These are phyloP conservation scores for Trichoderma orchidacearum DNA, from an alignment of 495 filamentous ascomycete genomes.

Conservation along the genomic window DNA sequence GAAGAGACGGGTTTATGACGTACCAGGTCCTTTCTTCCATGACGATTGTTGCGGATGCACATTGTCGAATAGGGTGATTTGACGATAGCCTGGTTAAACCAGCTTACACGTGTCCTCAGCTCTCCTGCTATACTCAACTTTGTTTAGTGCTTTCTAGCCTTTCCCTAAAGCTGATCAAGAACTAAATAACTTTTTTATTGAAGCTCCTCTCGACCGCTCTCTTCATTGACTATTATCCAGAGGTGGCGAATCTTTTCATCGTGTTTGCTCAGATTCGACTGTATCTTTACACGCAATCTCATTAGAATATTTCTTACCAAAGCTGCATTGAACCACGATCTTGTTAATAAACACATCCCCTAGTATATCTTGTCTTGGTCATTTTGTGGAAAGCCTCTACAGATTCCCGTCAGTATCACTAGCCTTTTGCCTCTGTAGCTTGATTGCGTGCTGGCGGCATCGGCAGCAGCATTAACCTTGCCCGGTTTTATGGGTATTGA, in stretches of 20 bases:
- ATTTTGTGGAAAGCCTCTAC: slow-evolving; percentile 15
- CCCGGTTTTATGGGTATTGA: slow-evolving; percentile 25
- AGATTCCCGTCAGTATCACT: slow-evolving; percentile 20
- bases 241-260: slow-evolving; percentile 17
- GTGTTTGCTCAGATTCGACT: slow-evolving; percentile 13
- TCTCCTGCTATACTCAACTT: slow-evolving; percentile 7
- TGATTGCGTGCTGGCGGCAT: slow-evolving; percentile 12
- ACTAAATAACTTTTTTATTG: slow-evolving; percentile 5
- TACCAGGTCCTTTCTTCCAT: neutral
- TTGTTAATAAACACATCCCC: slow-evolving; percentile 34
- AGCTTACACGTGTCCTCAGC: slow-evolving; percentile 17
- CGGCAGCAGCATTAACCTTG: slow-evolving; percentile 15
- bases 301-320: slow-evolving; percentile 20
- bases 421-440: slow-evolving; percentile 15
- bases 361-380: slow-evolving; percentile 13
- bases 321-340: slow-evolving; percentile 21
- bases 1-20: neutral
- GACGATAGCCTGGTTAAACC: slow-evolving; percentile 14
- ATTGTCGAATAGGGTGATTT: slow-evolving; percentile 10
- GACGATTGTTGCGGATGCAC: neutral
- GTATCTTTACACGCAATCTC: slow-evolving; percentile 15
- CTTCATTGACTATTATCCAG: slow-evolving; percentile 9
- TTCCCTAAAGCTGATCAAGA: slow-evolving; percentile 6
- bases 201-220: slow-evolving; percentile 4
- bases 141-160: neutral